Conservation (phyloP, 2,329 filamentous ascomycete species). For the Ophiostoma montium region DNA sequence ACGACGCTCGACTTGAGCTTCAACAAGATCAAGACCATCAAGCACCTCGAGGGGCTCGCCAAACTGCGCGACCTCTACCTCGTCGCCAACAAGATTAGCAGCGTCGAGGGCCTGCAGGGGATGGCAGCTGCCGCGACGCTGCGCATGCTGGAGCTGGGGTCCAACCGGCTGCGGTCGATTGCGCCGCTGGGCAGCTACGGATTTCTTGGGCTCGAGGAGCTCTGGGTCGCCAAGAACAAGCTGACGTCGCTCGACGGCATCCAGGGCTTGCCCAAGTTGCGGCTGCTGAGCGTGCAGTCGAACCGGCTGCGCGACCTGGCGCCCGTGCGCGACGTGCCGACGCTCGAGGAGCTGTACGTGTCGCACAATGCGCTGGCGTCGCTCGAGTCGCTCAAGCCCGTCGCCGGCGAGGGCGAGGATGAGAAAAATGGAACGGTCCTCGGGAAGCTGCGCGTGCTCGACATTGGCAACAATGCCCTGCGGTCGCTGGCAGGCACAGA, state of each 20-base stretch:
- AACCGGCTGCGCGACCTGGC: conserved; percentile 74
- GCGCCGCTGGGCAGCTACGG: conserved; percentile 64
- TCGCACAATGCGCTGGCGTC: conserved; percentile 83
- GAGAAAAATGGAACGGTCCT: neutral
- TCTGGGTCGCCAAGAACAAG: conserved; percentile 37
- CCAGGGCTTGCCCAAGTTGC: conserved; percentile 57
- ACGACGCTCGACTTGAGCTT: conserved; percentile 82
- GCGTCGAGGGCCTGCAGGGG: conserved; percentile 70
- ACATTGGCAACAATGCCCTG: conserved; percentile 82
- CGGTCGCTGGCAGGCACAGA: conserved; percentile 58
- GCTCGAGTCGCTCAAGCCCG: conserved; percentile 50
- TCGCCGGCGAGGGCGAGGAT: neutral
- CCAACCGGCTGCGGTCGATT: conserved; percentile 69
- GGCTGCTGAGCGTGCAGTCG: conserved; percentile 85
- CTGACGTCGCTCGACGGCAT: conserved; percentile 20
- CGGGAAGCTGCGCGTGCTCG: conserved; percentile 52
- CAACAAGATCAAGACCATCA: conserved; percentile 99
- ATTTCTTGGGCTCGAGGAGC: conserved; percentile 77
- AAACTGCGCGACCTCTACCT: conserved; percentile 77
- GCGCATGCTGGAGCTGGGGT: conserved; percentile 77
- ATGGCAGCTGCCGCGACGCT: conserved; percentile 39
- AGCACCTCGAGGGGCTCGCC: conserved; percentile 64
- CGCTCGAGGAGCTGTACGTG: conserved; percentile 66
- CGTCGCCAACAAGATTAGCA: conserved; percentile 85
- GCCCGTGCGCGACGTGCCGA: conserved; percentile 45